Evolutionary conservation across 2,329 filamentous ascomycete genomes (phyloP), one percentile per base, ranked within the genome.

Genomic region (Aspergillus pseudotamarii): DNA sequence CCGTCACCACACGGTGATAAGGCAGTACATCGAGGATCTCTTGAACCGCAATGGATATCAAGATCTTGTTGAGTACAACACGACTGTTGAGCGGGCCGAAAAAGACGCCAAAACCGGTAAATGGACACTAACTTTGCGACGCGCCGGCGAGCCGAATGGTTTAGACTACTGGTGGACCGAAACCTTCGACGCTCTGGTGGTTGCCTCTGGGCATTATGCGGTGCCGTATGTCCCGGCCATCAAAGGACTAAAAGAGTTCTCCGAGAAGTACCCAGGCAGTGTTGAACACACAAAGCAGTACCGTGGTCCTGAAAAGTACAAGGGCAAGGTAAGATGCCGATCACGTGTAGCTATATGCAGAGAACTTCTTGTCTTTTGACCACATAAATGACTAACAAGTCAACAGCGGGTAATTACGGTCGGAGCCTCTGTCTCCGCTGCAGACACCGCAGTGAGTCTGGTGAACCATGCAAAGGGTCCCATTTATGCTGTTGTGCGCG

Each of bases 81-180:
- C 88, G 0, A 88, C 85, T 0, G 88, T 90, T 2, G 89, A 91
- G 73, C 76, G 80, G 5, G 85, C 82, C 0, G 64, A 72, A 8
- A 78, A 78, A 51, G 81, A 86, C 36, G 86, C 87, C 67, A 69
- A 79, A 0, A 78, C 76, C 0, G 67, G 73, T 0, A 83, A 84
- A 73, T 89, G 83, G 87, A 79, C 79, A 46, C 68, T 88, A 3
- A 84, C 82, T 1, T 70, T 90, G 28, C 78, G 86, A 19, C 79
- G 79, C 43, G 69, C 75, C 8, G 72, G 68, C 10, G 65, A 36
- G 28, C 48, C 60, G 3, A 57, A 50, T 14, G 77, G 73, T 16
- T 73, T 75, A 46, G 85, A 89, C 67, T 83, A 84, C 63, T 90
- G 88, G 87, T 89, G 87, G 87, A 77, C 76, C 0, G 88, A 90